Base-by-base conservation (phyloP, 2,329 filamentous ascomycete genomes). In the Fusarium robinianum region DNA sequence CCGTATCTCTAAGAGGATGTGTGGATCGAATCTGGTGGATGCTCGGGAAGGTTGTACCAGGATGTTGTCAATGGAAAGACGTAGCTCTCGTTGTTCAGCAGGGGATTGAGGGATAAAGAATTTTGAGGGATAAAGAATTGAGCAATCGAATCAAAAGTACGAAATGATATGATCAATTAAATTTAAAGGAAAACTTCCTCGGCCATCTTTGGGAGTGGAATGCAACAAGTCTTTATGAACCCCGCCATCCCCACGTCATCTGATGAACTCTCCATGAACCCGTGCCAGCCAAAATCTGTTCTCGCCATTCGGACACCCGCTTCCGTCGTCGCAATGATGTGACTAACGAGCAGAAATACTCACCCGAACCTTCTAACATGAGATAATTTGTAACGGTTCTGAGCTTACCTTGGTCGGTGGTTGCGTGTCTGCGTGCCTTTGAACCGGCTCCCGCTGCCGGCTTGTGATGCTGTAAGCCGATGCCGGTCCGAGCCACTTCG, bases 201-300 rank as follows among this genome's bases (percentile, higher is more conserved):
- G 14, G 2, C 16, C 29, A 23, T 19, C 19, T 12, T 18, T 6
- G 3, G 15, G 18, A 40, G 27, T 12, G 23, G 23, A n/a, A 8
- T 10, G 6, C 11, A 8, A 31, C 15, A 18, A 18, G 14, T 9
- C 6, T 19, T 8, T 40, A 26, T 45, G 16, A 45, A 59, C 57
- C 56, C 57, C 56, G 53, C 56, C 49, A 54, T 49, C 41, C 51
- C 56, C 57, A 51, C 57, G 54, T 60, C 57, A 60, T 60, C 42
- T 34, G 47, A 49, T 32, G 39, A 55, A 39, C 31, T 42, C 6
- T 51, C 16, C 14, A 21, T 17, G 9, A 39, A 17, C 23, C n/a
- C 44, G 49, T 51, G 46, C 47, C 44, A 43, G 48, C 22, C 14
- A 23, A 34, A 23, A 22, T 43, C 46, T 41, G 41, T 41, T 23